phyloP scores from a whole-genome alignment of 2,329 filamentous ascomycete genomes.

The Paecilomyces sp. region DNA sequence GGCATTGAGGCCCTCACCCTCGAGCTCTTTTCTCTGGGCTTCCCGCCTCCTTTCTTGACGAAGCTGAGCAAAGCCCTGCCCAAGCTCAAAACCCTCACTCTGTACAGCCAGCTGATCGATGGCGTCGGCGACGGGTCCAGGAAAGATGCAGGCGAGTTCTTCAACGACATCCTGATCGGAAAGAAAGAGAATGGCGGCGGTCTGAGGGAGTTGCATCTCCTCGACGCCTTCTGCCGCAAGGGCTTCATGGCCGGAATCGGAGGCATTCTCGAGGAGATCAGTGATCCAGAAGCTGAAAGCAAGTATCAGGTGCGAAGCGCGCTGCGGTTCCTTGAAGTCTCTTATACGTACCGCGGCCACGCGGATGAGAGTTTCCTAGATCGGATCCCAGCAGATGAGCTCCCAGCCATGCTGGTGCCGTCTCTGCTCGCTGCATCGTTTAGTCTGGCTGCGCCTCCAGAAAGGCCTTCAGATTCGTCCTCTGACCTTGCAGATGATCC shows the following conservation, averaged over 20 bases:
- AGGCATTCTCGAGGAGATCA: conserved; percentile 11
- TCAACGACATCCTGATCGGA: conserved; percentile 13
- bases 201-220: conserved; percentile 38
- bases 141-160: conserved; percentile 36
- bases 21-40: conserved; percentile 44
- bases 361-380: conserved; percentile 36
- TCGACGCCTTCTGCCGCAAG: conserved; percentile 40
- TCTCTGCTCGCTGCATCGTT: conserved; percentile 31
- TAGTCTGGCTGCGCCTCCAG: conserved; percentile 26
- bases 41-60: conserved; percentile 37
- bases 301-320: conserved; percentile 12
- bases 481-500: conserved; percentile 13
- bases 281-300: neutral
- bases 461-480: conserved; percentile 13
- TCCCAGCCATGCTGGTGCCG: conserved; percentile 28
- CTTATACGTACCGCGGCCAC: conserved; percentile 40
- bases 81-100: conserved; percentile 36
- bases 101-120: conserved; percentile 41
- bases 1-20: conserved; percentile 39
- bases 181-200: conserved; percentile 16
- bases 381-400: conserved; percentile 30
- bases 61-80: conserved; percentile 32
- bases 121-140: conserved; percentile 32
- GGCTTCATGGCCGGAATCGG: conserved; percentile 31
- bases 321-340: conserved; percentile 40